These are phyloP conservation scores for Aphanocladium album DNA, from an alignment of 2,329 filamentous ascomycete species.

Conservation along the genomic window DNA sequence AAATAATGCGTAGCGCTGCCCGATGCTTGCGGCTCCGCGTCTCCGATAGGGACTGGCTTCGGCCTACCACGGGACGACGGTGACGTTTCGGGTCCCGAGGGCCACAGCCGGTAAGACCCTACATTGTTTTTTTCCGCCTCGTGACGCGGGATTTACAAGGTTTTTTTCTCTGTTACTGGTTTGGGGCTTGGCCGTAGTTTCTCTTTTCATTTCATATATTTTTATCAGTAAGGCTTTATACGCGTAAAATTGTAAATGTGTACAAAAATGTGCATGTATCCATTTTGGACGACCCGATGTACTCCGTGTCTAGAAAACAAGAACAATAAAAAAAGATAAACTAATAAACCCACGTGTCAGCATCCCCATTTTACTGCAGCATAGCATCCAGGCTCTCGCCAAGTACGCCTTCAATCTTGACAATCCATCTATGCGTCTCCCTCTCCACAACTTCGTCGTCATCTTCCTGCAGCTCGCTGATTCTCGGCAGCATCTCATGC, in stretches of 20 bases:
- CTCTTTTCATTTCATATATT: not conserved
- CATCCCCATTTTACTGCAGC: slow-evolving; percentile 61
- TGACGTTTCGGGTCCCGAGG: slow-evolving; percentile 6
- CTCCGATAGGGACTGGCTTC: not conserved
- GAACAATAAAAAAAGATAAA: not conserved
- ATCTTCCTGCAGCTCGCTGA: slow-evolving; percentile 93
- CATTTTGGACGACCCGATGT: slow-evolving; percentile 1
- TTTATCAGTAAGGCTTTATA: not conserved
- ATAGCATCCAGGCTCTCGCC: slow-evolving; percentile 90
- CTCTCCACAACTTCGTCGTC: slow-evolving; percentile 90
- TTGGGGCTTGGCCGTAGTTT: not conserved
- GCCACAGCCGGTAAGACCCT: not conserved
- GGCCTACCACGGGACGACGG: not conserved
- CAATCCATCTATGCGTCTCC: slow-evolving; percentile 86
- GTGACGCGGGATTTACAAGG: not conserved
- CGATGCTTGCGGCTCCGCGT: slow-evolving; percentile 3
- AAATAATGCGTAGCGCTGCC: not conserved
- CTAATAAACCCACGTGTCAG: not conserved
- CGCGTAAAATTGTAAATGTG: not conserved
- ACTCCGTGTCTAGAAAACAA: slow-evolving; percentile 22
- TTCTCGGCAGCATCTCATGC: slow-evolving; percentile 93
- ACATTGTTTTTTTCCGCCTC: not conserved
- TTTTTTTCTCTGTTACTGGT: not conserved
- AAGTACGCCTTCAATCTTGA: slow-evolving; percentile 79
- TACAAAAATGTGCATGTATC: not conserved